A percentile compares a stretch with the other conserved stretches of the same genome.
Evolutionary conservation across 2,329 filamentous ascomycete genomes (phyloP).

Genomic region (Hypoxylon sp.): DNA sequence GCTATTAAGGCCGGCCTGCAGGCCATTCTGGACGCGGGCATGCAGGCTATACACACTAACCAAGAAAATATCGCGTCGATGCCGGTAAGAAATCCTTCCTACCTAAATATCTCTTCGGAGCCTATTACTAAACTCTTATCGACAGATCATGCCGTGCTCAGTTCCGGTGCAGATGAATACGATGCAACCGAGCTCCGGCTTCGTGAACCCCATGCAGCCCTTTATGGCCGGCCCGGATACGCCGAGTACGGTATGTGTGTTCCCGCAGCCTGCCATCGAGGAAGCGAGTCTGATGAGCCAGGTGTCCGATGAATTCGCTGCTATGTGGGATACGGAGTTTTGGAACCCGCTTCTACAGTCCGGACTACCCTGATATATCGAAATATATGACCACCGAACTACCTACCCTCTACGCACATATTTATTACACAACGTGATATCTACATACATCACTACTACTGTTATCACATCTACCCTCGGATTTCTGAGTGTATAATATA

Average conservation of each 20-base stretch:
- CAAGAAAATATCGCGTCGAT: conserved; percentile 57
- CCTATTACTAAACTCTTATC: conserved; percentile 11
- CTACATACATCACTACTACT: background rate
- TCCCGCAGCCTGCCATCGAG: background rate
- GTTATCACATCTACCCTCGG: background rate
- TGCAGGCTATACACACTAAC: conserved; percentile 61
- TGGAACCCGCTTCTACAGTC: conserved; percentile 51
- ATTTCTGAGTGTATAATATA: background rate
- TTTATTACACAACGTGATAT: background rate
- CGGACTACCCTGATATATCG: conserved; percentile 27
- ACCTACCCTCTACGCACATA: background rate
- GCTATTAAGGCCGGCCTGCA: conserved; percentile 61
- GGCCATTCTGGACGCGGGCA: conserved; percentile 61
- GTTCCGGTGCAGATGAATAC: conserved; percentile 42
- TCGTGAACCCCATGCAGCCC: conserved; percentile 47
- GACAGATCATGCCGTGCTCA: conserved; percentile 44
- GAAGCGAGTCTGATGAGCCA: conserved; percentile 39
- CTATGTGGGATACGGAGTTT: conserved; percentile 53
- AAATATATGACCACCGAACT: background rate
- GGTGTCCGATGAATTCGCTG: conserved; percentile 51
- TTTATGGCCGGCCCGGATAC: conserved; percentile 49
- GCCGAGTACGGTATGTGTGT: conserved; percentile 46
- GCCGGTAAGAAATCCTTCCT: conserved; percentile 47
- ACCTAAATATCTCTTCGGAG: background rate
- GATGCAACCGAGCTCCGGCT: conserved; percentile 42